phyloP scores from a whole-genome alignment of 2,329 filamentous ascomycete genomes.

The Diaporthe humulicola region DNA sequence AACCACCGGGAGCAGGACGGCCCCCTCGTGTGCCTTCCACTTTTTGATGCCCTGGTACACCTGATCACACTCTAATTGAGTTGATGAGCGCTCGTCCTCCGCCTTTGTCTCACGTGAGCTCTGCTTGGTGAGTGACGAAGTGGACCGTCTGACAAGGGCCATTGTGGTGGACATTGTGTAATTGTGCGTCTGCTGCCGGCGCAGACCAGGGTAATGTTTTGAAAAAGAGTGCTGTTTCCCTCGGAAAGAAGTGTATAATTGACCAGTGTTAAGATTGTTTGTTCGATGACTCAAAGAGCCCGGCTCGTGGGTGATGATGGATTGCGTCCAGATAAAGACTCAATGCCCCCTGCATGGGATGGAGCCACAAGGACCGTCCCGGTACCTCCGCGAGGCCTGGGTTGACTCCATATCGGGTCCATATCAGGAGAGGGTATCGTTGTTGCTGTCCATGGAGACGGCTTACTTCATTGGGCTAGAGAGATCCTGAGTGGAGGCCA shows the following conservation, averaged over 20 bases:
- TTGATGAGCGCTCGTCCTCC: conserved; percentile 13
- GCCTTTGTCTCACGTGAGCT: conserved; percentile 14
- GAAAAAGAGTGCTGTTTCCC: conserved; percentile 36
- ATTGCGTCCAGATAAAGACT: conserved; percentile 22
- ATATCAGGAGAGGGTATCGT: not conserved
- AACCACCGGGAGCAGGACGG: conserved; percentile 37
- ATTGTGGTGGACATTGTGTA: conserved; percentile 20
- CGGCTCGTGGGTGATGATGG: not conserved
- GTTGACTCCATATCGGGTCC: conserved; percentile 3
- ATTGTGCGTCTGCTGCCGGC: conserved; percentile 20
- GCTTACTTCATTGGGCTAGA: conserved; percentile 30
- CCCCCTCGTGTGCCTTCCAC: conserved; percentile 39
- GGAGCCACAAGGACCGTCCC: conserved; percentile 28
- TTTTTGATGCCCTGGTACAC: conserved; percentile 37
- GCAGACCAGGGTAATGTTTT: conserved; percentile 20
- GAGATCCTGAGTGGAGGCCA: conserved; percentile 5
- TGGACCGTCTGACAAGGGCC: not conserved
- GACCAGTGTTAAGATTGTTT: conserved; percentile 10
- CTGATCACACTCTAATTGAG: conserved; percentile 38
- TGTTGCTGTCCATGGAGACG: not conserved
- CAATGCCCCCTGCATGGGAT: conserved; percentile 24
- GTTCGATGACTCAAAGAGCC: not conserved
- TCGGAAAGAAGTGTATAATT: conserved; percentile 12
- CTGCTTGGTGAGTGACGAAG: conserved; percentile 22
- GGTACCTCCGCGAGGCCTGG: conserved; percentile 25